A percentile compares a stretch with the other conserved stretches of the same genome.
Evolutionary conservation across 169 alveolate species (phyloP).

Genomic region (Eimeria necatrix): DNA sequence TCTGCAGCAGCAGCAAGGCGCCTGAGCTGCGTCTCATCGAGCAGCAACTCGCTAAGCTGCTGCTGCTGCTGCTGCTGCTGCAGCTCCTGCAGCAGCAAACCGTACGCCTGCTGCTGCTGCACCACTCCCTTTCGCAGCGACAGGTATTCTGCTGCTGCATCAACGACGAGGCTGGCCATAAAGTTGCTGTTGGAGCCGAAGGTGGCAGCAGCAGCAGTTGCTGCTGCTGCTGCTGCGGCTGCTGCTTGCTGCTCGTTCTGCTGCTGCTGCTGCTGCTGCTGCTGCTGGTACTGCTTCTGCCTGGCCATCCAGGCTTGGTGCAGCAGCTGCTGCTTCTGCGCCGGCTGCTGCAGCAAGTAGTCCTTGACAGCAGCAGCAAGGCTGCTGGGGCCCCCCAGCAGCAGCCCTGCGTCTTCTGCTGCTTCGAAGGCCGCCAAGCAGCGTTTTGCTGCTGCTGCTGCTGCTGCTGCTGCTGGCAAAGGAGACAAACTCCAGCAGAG

Average conservation of each 20-base stretch:
- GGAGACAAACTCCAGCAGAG: slow-evolving; percentile 4
- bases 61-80: slow-evolving; percentile 18
- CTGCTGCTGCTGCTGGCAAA: background rate
- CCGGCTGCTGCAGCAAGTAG: slow-evolving; percentile 47
- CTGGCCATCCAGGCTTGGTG: slow-evolving; percentile 27
- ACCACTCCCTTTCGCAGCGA: background rate
- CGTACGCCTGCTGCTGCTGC: slow-evolving; percentile 54
- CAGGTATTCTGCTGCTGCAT: background rate
- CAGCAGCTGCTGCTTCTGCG: slow-evolving; percentile 31
- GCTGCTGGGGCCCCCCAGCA: slow-evolving; percentile 20
- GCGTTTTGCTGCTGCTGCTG: slow-evolving; percentile 33
- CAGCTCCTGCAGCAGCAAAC: slow-evolving; percentile 11
- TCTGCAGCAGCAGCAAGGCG: background rate
- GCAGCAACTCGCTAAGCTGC: background rate
- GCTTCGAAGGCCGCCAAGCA: background rate
- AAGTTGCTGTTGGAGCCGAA: slow-evolving; percentile 13
- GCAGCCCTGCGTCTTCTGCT: slow-evolving; percentile 49
- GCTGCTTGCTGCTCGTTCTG: background rate
- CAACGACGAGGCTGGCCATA: slow-evolving; percentile 10
- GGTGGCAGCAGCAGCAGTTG: slow-evolving; percentile 16
- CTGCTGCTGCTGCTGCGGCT: slow-evolving; percentile 22
- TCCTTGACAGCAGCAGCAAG: background rate
- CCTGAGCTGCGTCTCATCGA: background rate
- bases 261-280: background rate
- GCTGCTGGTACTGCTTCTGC: slow-evolving; percentile 11